Evolutionary conservation across 805 yeast species (phyloP).

Genomic region (Metschnikowia peoriensis): DNA sequence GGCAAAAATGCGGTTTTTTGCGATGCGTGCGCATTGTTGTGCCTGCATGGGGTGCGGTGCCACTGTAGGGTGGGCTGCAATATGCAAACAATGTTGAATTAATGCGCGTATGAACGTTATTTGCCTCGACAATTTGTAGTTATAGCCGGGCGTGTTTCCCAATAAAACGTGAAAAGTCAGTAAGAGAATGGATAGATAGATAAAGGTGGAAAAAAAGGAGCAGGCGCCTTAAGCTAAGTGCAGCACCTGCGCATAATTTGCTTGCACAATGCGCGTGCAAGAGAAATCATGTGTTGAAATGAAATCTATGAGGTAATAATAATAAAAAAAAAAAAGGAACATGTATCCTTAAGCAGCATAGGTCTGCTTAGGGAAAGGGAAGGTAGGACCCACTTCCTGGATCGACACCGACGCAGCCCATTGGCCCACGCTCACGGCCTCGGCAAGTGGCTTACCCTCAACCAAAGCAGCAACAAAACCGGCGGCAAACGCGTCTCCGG

Average conservation of each 20-base stretch:
- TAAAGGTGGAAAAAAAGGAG: neutral
- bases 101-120: constrained; percentile 9
- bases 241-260: neutral
- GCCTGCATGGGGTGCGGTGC: neutral
- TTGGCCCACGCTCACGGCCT: constrained; percentile 81
- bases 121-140: neutral
- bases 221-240: neutral
- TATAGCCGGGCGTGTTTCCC: neutral
- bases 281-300: constrained; percentile 17
- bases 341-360: constrained; percentile 27
- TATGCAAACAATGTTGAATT: constrained; percentile 20
- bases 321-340: too few species aligned
- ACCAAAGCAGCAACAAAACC: constrained; percentile 92
- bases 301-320: constrained; percentile 8
- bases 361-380: constrained; percentile 73
- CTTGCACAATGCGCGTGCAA: neutral
- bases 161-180: neutral
- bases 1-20: neutral
- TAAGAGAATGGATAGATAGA: neutral
- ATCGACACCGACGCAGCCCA: constrained; percentile 93
- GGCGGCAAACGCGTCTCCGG: constrained; percentile 98
- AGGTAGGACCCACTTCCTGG: constrained; percentile 93
- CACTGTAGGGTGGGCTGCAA: neutral
- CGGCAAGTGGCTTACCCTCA: constrained; percentile 58
- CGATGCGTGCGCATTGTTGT: neutral